Evolutionary conservation across 108 stramenopile genomes (phyloP), one percentile per base, ranked within the genome.

Genomic region (Nitzschia inconspicua): DNA sequence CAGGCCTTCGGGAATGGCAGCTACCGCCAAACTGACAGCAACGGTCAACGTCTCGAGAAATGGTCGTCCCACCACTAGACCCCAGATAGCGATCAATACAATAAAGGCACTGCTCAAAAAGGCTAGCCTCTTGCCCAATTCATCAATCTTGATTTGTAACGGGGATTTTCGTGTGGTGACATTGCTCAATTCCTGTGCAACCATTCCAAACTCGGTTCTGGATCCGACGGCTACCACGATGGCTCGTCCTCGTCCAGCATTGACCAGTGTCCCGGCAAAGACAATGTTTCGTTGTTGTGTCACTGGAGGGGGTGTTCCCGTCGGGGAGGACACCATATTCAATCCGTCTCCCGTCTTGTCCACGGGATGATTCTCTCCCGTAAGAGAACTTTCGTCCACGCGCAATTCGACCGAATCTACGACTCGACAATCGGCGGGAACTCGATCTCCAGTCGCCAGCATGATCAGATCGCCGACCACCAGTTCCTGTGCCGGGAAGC

Each of bases 21-120:
- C 97, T 10, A 98, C 97, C 5, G 95, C 97, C 18, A 98, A 73
- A 65, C 95, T 95, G n/a, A 99, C 97, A 3, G 96, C 98, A 23
- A 97, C 95, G 13, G 89, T 92, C 24, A 96, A 75, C 16, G 87
- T 92, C 52, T 94, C 91, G 47, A 93, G 60, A 31, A 93, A 82
- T 4, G 89, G 84, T 23, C 92, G 69, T 47, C 95, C 94, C 50
- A 92, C 72, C 6, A 87, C 42, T 19, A 84, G 75, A 5, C 97
- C 97, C 46, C 89, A 57, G 23, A 92, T 26, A 11, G 88, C 95
- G 68, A 98, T 96, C 14, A 91, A 13, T 8, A 67, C 73, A 75
- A 98, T 98, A 10, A 90, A 80, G 11, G 73, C 76, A 51, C 88
- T 90, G 34, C 83, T 85, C 5, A 85, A 63, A 52, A 72, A 70